These are phyloP conservation scores for Xylaria sp. DNA, from an alignment of 2,329 filamentous ascomycete species.

Conservation along the genomic window DNA sequence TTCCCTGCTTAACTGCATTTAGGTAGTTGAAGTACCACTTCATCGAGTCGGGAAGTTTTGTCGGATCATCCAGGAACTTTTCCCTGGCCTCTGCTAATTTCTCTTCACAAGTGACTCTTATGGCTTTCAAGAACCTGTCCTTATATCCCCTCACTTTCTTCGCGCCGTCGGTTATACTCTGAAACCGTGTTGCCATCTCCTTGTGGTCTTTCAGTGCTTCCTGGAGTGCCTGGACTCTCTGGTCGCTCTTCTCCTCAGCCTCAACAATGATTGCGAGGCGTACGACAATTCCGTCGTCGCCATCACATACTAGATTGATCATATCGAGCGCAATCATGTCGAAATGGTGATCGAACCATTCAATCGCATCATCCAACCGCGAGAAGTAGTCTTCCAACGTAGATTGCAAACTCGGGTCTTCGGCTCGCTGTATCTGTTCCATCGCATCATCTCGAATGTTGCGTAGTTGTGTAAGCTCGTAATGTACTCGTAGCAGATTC, in stretches of 20 bases:
- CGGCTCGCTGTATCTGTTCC: constrained; percentile 85
- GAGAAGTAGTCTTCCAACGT: constrained; percentile 92
- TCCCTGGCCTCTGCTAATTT: constrained; percentile 76
- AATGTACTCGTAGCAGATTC: constrained; percentile 87
- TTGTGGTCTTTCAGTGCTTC: constrained; percentile 96
- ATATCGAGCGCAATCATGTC: constrained; percentile 87
- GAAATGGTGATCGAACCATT: constrained; percentile 95
- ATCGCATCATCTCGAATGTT: constrained; percentile 97
- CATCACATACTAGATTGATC: constrained; percentile 82
- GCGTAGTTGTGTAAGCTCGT: constrained; percentile 86
- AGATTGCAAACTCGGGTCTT: constrained; percentile 74
- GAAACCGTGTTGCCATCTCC: constrained; percentile 90
- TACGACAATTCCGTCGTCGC: constrained; percentile 89
- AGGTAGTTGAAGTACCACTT: constrained; percentile 99
- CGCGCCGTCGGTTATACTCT: constrained; percentile 91
- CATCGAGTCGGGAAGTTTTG: constrained; percentile 82
- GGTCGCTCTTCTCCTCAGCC: constrained; percentile 95
- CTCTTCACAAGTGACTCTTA: constrained; percentile 72
- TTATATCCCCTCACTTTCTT: constrained; percentile 95
- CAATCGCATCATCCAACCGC: constrained; percentile 82
- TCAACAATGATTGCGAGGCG: constrained; percentile 90
- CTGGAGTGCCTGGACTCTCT: constrained; percentile 86
- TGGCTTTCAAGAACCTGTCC: constrained; percentile 86
- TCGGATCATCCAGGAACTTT: constrained; percentile 82
- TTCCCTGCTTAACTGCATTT: constrained; percentile 90